phyloP scores from a whole-genome alignment of 192 early-diverging fungal genomes.

The Coemansia sp. region DNA sequence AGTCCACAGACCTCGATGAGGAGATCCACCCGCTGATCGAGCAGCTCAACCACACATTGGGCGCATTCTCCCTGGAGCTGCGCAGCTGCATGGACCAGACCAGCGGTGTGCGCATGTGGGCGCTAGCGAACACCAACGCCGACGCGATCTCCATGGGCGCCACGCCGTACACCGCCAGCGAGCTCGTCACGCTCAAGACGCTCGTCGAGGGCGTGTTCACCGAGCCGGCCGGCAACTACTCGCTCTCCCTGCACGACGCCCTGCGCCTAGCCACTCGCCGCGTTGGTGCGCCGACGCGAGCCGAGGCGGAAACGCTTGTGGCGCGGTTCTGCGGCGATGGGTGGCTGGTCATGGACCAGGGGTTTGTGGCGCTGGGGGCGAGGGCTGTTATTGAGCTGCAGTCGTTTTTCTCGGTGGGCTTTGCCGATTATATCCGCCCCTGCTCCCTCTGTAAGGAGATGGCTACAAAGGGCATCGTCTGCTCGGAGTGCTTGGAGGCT shows the following conservation, averaged over 20 bases:
- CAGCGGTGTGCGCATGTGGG: slow-evolving; percentile 23
- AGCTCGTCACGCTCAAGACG: slow-evolving; percentile 24
- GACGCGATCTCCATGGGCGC: slow-evolving; percentile 21
- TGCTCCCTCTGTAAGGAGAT: slow-evolving; percentile 40
- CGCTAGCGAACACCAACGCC: slow-evolving; percentile 37
- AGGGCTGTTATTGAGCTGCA: slow-evolving; percentile 39
- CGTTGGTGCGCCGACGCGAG: neutral
- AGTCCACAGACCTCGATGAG: neutral
- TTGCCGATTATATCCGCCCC: slow-evolving; percentile 20
- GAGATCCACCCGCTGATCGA: slow-evolving; percentile 4
- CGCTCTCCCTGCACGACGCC: slow-evolving; percentile 24
- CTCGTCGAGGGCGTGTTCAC: slow-evolving; percentile 31
- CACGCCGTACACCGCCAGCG: slow-evolving; percentile 19
- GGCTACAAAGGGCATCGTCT: slow-evolving; percentile 30
- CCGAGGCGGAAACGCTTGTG: neutral
- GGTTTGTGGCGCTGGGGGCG: slow-evolving; percentile 20
- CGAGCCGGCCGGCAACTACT: slow-evolving; percentile 28
- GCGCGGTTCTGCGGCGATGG: slow-evolving; percentile 10
- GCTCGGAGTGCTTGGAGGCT: slow-evolving; percentile 16
- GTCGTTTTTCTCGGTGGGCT: slow-evolving; percentile 23
- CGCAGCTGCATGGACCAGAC: slow-evolving; percentile 38
- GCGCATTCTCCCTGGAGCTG: slow-evolving; percentile 30
- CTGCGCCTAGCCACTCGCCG: slow-evolving; percentile 4
- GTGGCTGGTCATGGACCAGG: slow-evolving; percentile 16
- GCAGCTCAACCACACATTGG: slow-evolving; percentile 9